Base-by-base conservation (phyloP, 306 rosid species). In the Dalbergia cochinchinensis region DNA sequence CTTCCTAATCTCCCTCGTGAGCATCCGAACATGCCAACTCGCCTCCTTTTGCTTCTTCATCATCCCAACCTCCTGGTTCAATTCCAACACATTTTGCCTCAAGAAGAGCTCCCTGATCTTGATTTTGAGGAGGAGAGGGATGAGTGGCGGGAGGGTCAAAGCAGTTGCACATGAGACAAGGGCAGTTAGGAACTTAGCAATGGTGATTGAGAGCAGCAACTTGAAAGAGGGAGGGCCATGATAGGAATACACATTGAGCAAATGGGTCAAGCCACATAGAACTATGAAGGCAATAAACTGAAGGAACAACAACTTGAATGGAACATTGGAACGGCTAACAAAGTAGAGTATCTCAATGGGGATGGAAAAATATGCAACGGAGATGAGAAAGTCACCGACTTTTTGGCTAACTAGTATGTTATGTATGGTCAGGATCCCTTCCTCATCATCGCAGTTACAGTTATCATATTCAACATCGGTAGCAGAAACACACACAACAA, bases 321-420 rank as follows among this genome's bases (percentile, higher is more conserved):
- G 98, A 18, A 94, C 87, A 47, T 94, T 92, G 15, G 98, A 91
- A 84, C 93, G 89, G 74, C 92, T 92, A 51, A 94, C 90, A 78
- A 92, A 94, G 86, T 91, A 94, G 59, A 94, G 94, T 6, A 94
- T 90, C 71, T 94, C 97, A 73, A 94, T 83, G 54, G 98, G 98
- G 73, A 94, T 92, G 39, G 97, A 92, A 41, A 94, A 94, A 69
- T 94, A 92, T 8, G 97, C 98, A 63, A 94, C 85, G 0, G 97
- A 97, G 59, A 94, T 92, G 39, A 94, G 83, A 88, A 92, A 91
- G 70, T 92, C 98, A 66, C 94, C 83, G 45, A 92, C 97, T 76
- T 92, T 84, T 78, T 92, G 97, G 70, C 91, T 85, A 80, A 91
- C 92, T 45, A 92, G 74, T 44, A 92, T 87, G 85, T 65, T 87